Base-by-base conservation (phyloP, 2,329 filamentous ascomycete genomes). In the Aspergillus ochraceoroseus region DNA sequence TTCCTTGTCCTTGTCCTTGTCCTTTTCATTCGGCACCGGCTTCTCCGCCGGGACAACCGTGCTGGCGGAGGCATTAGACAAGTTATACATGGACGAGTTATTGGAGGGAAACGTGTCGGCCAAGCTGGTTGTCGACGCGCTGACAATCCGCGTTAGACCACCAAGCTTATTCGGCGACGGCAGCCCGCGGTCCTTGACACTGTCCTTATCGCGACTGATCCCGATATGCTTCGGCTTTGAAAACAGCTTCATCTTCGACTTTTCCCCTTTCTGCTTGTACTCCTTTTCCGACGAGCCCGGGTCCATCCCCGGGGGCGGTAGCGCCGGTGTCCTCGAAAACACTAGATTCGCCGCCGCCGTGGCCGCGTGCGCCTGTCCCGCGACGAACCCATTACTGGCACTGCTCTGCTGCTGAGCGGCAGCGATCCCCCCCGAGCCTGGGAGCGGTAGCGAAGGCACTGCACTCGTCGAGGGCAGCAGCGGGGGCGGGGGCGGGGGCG, bases 221-320 rank as follows among this genome's bases (percentile, higher is more conserved):
- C 72, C 75, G 48, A 82, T 80, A 47, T 75, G 76, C 62, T 82
- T 82, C 2, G 79, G 79, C 54, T 82, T 82, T 4, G 76, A 79
- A 56, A 84, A 83, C 4, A 83, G 67, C 60, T 83, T 83, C 74
- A 80, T 82, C 64, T 82, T 82, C 25, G 76, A 77, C 55, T 77
- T 77, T 52, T 79, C 75, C 43, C 74, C 75, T 44, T 74, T 70
- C 26, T 64, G 66, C 54, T 80, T 80, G 36, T 67, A 61, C 42
- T 70, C 66, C 28, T 59, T 61, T 40, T 67, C 63, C 18, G 55
- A 47, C 3, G 53, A 50, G 14, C 55, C 46, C 5, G 31, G 35
- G 13, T 63, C 60, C 13, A 55, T 46, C 31, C 54, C 42, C 35
- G 53, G 44, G 15, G 61, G 52, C 7, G 57, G 54, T 12, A 58